phyloP scores from a whole-genome alignment of 306 rosid species.

The Pachyrhizus erosus region DNA sequence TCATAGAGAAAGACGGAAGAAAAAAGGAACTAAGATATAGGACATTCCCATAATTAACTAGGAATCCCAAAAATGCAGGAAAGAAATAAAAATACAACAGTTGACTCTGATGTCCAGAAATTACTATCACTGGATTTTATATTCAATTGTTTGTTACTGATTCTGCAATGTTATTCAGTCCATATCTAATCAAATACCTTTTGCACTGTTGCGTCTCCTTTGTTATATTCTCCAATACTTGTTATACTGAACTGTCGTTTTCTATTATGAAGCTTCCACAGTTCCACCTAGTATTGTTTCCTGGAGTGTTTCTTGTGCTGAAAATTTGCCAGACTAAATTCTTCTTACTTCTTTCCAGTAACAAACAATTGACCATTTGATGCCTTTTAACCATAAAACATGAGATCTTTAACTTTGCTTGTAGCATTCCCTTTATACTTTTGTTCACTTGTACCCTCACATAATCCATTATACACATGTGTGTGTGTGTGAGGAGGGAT shows the following conservation, averaged over 20 bases:
- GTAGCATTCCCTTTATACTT: not conserved
- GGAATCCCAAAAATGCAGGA: not conserved
- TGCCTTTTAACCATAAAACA: not conserved
- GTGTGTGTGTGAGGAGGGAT: too few relatives aligned
- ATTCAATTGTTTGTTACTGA: conserved; percentile 19
- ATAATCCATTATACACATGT: too few relatives aligned
- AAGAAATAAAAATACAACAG: not conserved
- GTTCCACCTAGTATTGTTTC: conserved; percentile 7
- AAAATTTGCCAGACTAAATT: not conserved
- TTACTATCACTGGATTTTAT: conserved; percentile 15
- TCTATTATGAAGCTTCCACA: conserved; percentile 25
- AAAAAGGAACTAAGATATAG: not conserved
- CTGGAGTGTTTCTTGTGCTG: not conserved
- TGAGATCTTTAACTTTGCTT: not conserved
- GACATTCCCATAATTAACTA: not conserved
- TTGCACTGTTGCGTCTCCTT: not conserved
- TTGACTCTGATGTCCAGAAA: not conserved
- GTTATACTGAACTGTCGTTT: not conserved
- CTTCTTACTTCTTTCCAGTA: not conserved
- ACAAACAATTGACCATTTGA: not conserved
- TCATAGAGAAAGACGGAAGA: not conserved
- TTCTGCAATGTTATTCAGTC: conserved; percentile 7
- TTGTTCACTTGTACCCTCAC: not conserved
- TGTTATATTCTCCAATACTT: not conserved
- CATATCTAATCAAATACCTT: not conserved